Conservation (phyloP, 306 rosid genomes). For the Vigna hirtella region DNA sequence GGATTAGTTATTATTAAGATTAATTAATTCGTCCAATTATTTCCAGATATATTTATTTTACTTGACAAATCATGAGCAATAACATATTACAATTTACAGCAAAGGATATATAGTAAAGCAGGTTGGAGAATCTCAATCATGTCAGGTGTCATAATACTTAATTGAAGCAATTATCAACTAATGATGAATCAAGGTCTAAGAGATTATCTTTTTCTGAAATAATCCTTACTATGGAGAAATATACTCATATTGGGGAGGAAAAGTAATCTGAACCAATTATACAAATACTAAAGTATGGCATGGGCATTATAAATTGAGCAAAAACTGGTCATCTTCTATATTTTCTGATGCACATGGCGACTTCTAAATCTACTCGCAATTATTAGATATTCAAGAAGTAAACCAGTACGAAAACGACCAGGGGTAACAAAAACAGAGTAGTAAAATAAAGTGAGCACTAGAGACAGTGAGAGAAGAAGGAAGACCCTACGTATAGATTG, state of each 20-base stretch:
- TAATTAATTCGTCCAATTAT: background rate
- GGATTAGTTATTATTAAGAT: background rate
- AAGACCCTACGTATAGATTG: constrained; percentile 84
- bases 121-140: background rate
- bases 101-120: constrained; percentile 1
- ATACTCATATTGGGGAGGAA: constrained; percentile 11
- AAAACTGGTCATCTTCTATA: constrained; percentile 3
- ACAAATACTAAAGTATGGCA: background rate
- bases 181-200: background rate
- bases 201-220: background rate
- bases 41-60: constrained; percentile 11
- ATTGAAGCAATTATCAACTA: constrained; percentile 6
- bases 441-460: background rate
- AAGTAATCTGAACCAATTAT: background rate
- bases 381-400: background rate
- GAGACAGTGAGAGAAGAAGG: constrained; percentile 37
- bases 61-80: background rate
- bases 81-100: background rate
- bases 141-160: background rate
- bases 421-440: background rate
- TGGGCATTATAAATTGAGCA: constrained; percentile 6
- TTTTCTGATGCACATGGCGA: background rate
- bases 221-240: background rate
- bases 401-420: background rate
- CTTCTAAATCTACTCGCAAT: constrained; percentile 5